Evolutionary conservation across 176 grass and related monocot genomes (phyloP).

Genomic region (Phyllostachys edulis): DNA sequence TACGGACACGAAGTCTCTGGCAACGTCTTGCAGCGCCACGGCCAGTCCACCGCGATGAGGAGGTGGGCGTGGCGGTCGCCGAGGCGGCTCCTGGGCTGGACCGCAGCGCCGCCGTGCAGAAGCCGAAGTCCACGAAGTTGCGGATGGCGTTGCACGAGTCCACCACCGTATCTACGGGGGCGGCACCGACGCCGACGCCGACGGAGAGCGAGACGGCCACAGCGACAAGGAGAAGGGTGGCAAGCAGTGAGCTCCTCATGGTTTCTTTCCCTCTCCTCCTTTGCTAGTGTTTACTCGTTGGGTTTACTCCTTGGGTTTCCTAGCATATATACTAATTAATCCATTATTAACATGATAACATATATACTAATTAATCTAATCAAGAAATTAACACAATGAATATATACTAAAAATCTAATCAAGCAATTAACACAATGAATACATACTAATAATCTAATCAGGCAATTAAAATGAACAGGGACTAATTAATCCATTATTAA

Average conservation of each 20-base stretch:
- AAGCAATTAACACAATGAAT: too few relatives aligned
- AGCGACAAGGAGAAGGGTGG: neutral
- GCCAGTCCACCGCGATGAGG: too few relatives aligned
- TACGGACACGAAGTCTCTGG: too few relatives aligned
- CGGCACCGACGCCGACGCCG: neutral
- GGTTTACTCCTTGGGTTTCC: neutral
- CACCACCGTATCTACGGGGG: neutral
- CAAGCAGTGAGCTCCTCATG: neutral
- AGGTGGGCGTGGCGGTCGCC: too few relatives aligned
- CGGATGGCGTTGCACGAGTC: slow-evolving; percentile 42
- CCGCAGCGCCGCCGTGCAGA: slow-evolving; percentile 31
- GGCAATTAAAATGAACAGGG: too few relatives aligned
- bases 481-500: too few relatives aligned
- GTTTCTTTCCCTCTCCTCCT: neutral
- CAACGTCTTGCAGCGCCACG: too few relatives aligned
- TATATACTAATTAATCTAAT: too few relatives aligned
- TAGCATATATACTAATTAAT: neutral
- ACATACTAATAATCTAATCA: too few relatives aligned
- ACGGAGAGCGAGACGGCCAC: neutral
- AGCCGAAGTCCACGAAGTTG: slow-evolving; percentile 43
- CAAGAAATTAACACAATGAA: too few relatives aligned
- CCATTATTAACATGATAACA: too few relatives aligned
- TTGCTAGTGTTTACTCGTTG: neutral
- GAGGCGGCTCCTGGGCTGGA: neutral
- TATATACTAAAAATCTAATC: too few relatives aligned